phyloP scores from a whole-genome alignment of 257 asterid species.

The Verbascum thapsus region DNA sequence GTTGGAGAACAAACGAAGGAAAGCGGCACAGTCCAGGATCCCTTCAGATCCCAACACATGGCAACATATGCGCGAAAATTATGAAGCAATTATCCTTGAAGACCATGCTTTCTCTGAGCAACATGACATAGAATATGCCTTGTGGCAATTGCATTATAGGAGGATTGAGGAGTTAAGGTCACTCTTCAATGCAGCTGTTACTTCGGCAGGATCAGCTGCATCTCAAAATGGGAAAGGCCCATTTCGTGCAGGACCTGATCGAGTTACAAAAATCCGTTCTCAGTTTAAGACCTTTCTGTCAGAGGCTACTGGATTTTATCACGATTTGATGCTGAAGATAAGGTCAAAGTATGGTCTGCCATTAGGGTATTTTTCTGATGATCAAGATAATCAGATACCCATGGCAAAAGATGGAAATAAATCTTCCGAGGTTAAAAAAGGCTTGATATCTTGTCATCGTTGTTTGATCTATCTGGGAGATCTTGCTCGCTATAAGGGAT shows the following conservation, averaged over 20 bases:
- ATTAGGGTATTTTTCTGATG: slow-evolving; percentile 68
- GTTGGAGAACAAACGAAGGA: slow-evolving; percentile 79
- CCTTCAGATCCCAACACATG: slow-evolving; percentile 94
- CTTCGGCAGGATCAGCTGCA: slow-evolving; percentile 58
- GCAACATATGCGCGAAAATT: slow-evolving; percentile 95
- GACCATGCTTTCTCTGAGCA: slow-evolving; percentile 86
- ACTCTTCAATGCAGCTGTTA: slow-evolving; percentile 64
- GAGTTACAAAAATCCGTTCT: slow-evolving; percentile 71
- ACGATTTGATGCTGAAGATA: slow-evolving; percentile 87
- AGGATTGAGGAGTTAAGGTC: slow-evolving; percentile 89
- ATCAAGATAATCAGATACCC: slow-evolving; percentile 56
- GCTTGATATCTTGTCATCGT: slow-evolving; percentile 87
- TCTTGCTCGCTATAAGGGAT: slow-evolving; percentile 92
- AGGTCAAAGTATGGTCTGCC: slow-evolving; percentile 83
- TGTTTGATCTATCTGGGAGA: slow-evolving; percentile 94
- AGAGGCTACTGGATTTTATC: slow-evolving; percentile 96
- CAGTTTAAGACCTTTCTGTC: slow-evolving; percentile 90
- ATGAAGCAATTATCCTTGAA: slow-evolving; percentile 88
- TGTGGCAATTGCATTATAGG: slow-evolving; percentile 96
- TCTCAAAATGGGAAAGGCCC: slow-evolving; percentile 76
- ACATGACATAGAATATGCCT: slow-evolving; percentile 79
- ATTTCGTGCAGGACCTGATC: slow-evolving; percentile 66
- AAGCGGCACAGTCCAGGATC: slow-evolving; percentile 80
- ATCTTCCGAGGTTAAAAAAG: slow-evolving; percentile 68
- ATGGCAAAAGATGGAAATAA: slow-evolving; percentile 64